Percentiles rank a stretch among this genome's conserved stretches.
phyloP scores from a whole-genome alignment of 371 early-diverging fungal genomes.

The Dichotomocladium elegans region DNA sequence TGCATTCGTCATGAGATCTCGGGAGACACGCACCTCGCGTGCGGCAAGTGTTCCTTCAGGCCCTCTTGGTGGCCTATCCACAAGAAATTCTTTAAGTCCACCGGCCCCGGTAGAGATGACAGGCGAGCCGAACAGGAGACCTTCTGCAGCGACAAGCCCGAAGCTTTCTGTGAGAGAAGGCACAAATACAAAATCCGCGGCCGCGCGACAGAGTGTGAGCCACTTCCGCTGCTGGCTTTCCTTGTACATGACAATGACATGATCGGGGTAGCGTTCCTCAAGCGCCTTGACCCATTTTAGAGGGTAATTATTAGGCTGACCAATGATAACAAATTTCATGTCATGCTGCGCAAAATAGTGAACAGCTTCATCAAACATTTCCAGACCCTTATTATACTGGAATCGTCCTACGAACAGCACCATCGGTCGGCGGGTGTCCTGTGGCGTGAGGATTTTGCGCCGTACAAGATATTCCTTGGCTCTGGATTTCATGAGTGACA shows the following conservation, averaged over 20 bases:
- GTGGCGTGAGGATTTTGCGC: slow-evolving; percentile 33
- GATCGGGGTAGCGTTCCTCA: slow-evolving; percentile 38
- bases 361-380: slow-evolving; percentile 40
- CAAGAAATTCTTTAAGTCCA: slow-evolving; percentile 49
- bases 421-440: slow-evolving; percentile 49
- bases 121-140: slow-evolving; percentile 57
- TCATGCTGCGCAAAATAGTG: slow-evolving; percentile 39
- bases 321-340: slow-evolving; percentile 56
- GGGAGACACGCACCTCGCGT: not conserved
- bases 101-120: slow-evolving; percentile 58
- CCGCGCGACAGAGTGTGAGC: slow-evolving; percentile 51
- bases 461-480: slow-evolving; percentile 50
- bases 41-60: not conserved
- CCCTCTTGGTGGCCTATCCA: slow-evolving; percentile 57
- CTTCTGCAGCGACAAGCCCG: slow-evolving; percentile 55
- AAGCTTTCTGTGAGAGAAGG: slow-evolving; percentile 51
- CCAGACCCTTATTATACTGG: slow-evolving; percentile 49
- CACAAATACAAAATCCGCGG: slow-evolving; percentile 61
- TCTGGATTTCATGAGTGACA: slow-evolving; percentile 44
- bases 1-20: slow-evolving; percentile 13
- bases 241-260: slow-evolving; percentile 44
- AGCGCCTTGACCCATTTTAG: slow-evolving; percentile 37
- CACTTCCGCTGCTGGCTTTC: slow-evolving; percentile 49
- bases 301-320: slow-evolving; percentile 51
- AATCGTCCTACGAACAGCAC: slow-evolving; percentile 55